Evolutionary conservation across 2,329 filamentous ascomycete genomes (phyloP).

Genomic region (Calonectria pauciramosa): DNA sequence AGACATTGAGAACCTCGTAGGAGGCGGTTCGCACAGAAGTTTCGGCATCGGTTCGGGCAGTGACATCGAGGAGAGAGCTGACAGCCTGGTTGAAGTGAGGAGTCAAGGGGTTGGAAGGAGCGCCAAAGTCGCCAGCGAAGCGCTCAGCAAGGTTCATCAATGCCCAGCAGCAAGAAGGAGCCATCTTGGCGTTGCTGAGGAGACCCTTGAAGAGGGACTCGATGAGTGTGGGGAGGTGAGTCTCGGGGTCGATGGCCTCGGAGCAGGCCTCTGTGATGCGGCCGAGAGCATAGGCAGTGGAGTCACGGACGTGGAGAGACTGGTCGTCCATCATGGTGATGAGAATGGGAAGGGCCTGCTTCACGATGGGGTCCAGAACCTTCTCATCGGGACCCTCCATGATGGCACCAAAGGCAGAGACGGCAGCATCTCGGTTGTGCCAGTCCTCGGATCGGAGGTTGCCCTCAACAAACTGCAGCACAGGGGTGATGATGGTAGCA

Average conservation of each 20-base stretch:
- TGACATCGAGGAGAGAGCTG: conserved; percentile 85
- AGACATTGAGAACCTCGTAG: conserved; percentile 96
- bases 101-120: conserved; percentile 84
- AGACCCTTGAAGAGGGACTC: conserved; percentile 91
- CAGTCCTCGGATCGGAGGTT: conserved; percentile 93
- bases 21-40: conserved; percentile 93
- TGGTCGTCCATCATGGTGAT: conserved; percentile 93
- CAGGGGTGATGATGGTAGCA: conserved; percentile 84
- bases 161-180: conserved; percentile 98
- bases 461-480: conserved; percentile 91
- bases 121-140: conserved; percentile 89
- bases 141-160: conserved; percentile 98
- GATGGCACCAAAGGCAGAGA: conserved; percentile 97
- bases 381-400: conserved; percentile 98
- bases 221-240: conserved; percentile 88
- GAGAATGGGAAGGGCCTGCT: conserved; percentile 92
- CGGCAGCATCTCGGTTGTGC: conserved; percentile 94
- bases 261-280: conserved; percentile 96
- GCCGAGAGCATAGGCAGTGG: conserved; percentile 94
- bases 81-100: conserved; percentile 95
- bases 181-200: conserved; percentile 95
- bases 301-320: conserved; percentile 93
- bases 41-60: conserved; percentile 85
- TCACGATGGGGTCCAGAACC: conserved; percentile 92
- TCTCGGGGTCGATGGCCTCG: conserved; percentile 87